These are phyloP conservation scores for Borovskyia barvae DNA, from an alignment of 208 protist species.

Conservation along the genomic window DNA sequence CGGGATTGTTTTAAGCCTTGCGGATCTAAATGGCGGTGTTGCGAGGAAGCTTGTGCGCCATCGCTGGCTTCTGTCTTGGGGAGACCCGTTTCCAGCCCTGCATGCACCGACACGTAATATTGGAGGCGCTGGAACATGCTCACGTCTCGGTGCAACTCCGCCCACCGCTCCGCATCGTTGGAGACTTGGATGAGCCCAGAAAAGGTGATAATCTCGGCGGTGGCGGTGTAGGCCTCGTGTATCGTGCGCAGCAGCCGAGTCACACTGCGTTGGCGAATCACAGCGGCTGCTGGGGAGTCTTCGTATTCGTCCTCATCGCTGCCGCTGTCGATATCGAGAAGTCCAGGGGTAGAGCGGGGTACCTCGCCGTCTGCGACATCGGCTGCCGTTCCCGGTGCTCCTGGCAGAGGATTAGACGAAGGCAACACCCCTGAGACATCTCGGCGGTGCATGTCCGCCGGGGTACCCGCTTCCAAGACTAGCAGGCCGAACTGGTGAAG, in stretches of 20 bases:
- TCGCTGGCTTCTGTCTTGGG: constrained; percentile 1
- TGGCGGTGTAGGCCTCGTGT: constrained; percentile 51
- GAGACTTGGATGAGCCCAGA: constrained; percentile 39
- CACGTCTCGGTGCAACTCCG: constrained; percentile 32
- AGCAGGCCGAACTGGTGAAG: constrained; percentile 67
- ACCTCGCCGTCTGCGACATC: background rate
- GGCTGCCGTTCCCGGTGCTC: background rate
- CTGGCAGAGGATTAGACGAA: background rate
- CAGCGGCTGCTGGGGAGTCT: constrained; percentile 6
- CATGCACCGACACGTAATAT: constrained; percentile 32
- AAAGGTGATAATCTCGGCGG: constrained; percentile 61
- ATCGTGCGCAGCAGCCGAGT: constrained; percentile 47
- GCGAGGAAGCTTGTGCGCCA: background rate
- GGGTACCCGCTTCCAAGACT: constrained; percentile 43
- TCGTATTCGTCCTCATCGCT: constrained; percentile 21
- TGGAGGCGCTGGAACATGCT: constrained; percentile 59
- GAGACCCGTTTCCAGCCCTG: background rate
- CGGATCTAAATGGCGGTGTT: too few species aligned
- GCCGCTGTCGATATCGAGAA: constrained; percentile 16
- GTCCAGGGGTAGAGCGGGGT: too few species aligned
- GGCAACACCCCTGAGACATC: constrained; percentile 30
- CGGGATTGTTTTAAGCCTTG: too few species aligned
- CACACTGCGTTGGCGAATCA: constrained; percentile 53
- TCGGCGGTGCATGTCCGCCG: constrained; percentile 39
- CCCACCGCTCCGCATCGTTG: constrained; percentile 33